These are phyloP conservation scores for Centaurea solstitialis DNA, from an alignment of 129 eudicot species.

Conservation along the genomic window DNA sequence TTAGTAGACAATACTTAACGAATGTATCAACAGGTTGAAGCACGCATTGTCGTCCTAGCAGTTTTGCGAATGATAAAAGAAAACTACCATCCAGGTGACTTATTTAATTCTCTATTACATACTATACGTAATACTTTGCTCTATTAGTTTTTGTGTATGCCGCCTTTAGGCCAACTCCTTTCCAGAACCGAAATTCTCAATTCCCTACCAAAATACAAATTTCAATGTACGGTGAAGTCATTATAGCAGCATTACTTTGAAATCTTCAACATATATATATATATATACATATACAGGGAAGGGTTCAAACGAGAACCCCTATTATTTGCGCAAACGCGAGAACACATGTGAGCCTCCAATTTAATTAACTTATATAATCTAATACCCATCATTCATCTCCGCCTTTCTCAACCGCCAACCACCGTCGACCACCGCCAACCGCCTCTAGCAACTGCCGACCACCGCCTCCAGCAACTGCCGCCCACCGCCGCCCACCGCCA, in stretches of 20 bases:
- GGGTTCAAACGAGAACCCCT: too few relatives aligned
- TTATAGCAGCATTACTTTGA: not conserved
- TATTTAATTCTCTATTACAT: constrained; percentile 8
- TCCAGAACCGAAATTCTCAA: not conserved
- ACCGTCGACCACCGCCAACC: too few relatives aligned
- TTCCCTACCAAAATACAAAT: not conserved
- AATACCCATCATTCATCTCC: too few relatives aligned
- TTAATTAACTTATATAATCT: too few relatives aligned
- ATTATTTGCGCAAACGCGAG: too few relatives aligned
- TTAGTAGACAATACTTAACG: not conserved
- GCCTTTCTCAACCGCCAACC: too few relatives aligned
- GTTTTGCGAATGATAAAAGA: constrained; percentile 92
- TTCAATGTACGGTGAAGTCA: not conserved
- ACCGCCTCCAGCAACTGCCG: too few relatives aligned
- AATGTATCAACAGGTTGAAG: constrained; percentile 68
- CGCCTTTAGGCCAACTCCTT: not conserved
- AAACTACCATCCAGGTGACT: constrained; percentile 62
- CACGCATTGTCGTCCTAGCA: constrained; percentile 91
- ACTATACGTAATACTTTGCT: not conserved
- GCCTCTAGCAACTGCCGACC: too few relatives aligned
- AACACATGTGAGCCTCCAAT: too few relatives aligned
- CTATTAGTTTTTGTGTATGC: not conserved
- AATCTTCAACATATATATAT: not conserved
- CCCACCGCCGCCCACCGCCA: too few relatives aligned
- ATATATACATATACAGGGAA: too few relatives aligned